phyloP scores from a whole-genome alignment of 441 rosid genomes.

The Caryocar brasiliense region DNA sequence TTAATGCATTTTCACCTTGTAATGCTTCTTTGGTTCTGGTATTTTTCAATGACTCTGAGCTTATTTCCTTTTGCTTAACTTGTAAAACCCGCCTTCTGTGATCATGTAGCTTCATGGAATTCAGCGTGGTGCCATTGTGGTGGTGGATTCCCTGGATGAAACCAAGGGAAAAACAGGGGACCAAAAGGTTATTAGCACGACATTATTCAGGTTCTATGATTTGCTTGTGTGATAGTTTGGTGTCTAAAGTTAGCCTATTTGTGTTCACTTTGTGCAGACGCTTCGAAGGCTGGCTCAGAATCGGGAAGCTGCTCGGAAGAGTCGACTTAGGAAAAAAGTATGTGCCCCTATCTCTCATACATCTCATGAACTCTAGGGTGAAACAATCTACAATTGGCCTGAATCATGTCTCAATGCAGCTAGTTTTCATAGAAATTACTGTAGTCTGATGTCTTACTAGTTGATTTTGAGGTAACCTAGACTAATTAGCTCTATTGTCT shows the following conservation, averaged over 20 bases:
- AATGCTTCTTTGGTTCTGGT: too few relatives aligned
- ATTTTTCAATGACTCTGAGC: too few relatives aligned
- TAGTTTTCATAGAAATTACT: too few relatives aligned
- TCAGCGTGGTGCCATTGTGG: constrained; percentile 34
- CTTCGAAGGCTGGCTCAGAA: constrained; percentile 66
- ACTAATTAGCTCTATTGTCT: background rate
- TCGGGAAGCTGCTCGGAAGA: constrained; percentile 76
- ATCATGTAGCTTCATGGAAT: constrained; percentile 25
- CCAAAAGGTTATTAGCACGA: constrained; percentile 38
- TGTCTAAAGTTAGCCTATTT: background rate
- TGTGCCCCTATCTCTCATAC: too few relatives aligned
- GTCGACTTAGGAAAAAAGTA: constrained; percentile 67
- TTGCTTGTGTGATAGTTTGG: background rate
- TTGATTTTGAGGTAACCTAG: background rate
- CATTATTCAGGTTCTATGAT: background rate
- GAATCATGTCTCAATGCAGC: too few relatives aligned
- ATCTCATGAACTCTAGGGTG: too few relatives aligned
- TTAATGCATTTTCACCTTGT: too few relatives aligned
- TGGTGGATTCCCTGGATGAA: constrained; percentile 51
- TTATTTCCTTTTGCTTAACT: too few relatives aligned
- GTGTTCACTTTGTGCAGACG: constrained; percentile 19
- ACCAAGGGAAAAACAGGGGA: constrained; percentile 51
- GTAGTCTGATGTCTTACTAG: background rate
- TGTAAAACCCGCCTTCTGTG: background rate
- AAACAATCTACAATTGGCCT: too few relatives aligned